Percentiles rank a stretch among this genome's conserved stretches.
Evolutionary conservation across 805 yeast species (phyloP).

Genomic region (Candida caryicola): DNA sequence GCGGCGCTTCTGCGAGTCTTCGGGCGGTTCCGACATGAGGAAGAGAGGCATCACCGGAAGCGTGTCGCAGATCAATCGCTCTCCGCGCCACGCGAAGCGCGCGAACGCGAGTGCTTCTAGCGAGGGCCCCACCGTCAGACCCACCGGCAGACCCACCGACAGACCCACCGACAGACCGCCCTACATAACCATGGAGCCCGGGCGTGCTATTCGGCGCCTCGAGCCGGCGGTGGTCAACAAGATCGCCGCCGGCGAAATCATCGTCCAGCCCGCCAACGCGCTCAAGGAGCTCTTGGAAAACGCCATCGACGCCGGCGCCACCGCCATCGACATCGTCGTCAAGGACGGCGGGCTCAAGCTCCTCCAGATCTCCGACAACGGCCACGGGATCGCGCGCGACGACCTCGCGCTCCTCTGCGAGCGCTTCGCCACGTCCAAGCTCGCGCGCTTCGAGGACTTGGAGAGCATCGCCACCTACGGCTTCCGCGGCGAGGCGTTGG

Average conservation of each 20-base stretch:
- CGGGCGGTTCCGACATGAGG: background rate
- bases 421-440: constrained; percentile 89
- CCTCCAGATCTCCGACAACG: constrained; percentile 87
- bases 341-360: constrained; percentile 90
- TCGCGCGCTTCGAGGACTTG: constrained; percentile 72
- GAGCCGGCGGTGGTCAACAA: constrained; percentile 75
- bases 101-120: no score
- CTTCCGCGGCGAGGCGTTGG: constrained; percentile 94
- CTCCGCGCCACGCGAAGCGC: no score
- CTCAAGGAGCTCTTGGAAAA: constrained; percentile 90
- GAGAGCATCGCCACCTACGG: constrained; percentile 76
- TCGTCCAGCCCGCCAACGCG: constrained; percentile 91
- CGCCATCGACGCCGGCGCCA: constrained; percentile 80
- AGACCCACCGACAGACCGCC: no score
- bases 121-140: no score
- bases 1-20: constrained; percentile 3
- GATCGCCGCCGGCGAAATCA: constrained; percentile 97
- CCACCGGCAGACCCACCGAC: no score
- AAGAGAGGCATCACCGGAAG: no score
- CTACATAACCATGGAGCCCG: background rate
- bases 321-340: constrained; percentile 72
- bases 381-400: constrained; percentile 69
- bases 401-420: constrained; percentile 83
- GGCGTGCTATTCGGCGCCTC: constrained; percentile 36
- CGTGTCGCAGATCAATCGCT: no score